These are phyloP conservation scores for Thymus mandschuricus DNA, from an alignment of 257 asterid species.

Conservation along the genomic window DNA sequence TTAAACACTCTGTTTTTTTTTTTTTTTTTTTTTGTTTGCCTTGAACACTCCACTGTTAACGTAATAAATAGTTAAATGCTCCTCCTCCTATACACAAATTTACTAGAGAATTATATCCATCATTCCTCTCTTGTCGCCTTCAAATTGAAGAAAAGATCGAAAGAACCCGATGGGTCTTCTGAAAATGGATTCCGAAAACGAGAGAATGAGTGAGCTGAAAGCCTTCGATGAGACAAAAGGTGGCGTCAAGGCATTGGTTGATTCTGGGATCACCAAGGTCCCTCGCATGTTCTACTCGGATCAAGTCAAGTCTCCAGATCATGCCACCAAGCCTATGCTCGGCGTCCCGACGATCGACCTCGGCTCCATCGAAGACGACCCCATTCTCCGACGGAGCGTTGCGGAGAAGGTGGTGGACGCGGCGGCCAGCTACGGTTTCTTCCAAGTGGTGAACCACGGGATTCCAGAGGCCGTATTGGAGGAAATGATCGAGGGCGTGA, in stretches of 20 bases:
- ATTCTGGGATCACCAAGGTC: slow-evolving; percentile 7
- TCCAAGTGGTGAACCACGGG: neutral
- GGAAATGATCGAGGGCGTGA: neutral
- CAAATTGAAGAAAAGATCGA: too few species aligned
- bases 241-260: slow-evolving; percentile 1
- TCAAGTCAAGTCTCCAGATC: neutral
- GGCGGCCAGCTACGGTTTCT: neutral
- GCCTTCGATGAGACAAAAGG: slow-evolving; percentile 1
- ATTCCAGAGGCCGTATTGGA: neutral
- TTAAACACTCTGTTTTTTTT: too few species aligned
- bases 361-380: neutral
- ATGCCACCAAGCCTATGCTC: neutral
- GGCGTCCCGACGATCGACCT: neutral
- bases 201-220: neutral
- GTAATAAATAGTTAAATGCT: too few species aligned
- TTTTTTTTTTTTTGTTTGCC: too few species aligned
- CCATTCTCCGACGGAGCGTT: neutral
- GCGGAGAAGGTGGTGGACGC: neutral
- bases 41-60: too few species aligned
- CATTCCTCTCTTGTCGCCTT: too few species aligned
- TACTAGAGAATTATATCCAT: too few species aligned
- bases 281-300: neutral
- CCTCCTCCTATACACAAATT: too few species aligned
- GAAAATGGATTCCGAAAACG: too few species aligned
- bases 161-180: too few species aligned